These are phyloP conservation scores for Podospora pseudocomata DNA, from an alignment of 495 filamentous ascomycete genomes.

Conservation along the genomic window DNA sequence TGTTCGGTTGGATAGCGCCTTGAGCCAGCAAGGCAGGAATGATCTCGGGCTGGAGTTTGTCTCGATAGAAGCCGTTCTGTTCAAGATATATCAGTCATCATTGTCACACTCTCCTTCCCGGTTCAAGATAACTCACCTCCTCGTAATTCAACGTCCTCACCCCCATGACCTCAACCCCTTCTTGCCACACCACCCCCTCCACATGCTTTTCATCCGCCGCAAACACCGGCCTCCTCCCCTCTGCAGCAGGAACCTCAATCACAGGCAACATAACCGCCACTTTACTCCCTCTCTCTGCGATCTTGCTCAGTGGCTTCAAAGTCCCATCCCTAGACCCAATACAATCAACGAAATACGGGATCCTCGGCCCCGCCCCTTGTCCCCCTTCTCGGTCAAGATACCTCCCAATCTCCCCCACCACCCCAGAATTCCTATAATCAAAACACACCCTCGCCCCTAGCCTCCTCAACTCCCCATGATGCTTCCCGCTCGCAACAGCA, in stretches of 20 bases:
- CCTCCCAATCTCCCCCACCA: constrained; percentile 36
- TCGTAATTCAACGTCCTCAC: constrained; percentile 49
- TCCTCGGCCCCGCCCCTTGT: constrained; percentile 13
- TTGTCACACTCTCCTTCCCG: not conserved
- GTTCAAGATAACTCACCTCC: constrained; percentile 31
- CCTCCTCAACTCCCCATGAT: constrained; percentile 39
- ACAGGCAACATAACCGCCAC: constrained; percentile 54
- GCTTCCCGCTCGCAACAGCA: constrained; percentile 43
- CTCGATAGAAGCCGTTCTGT: constrained; percentile 48
- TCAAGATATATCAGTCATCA: not conserved
- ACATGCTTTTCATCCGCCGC: constrained; percentile 38
- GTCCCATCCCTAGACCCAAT: constrained; percentile 47
- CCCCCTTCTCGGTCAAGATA: constrained; percentile 12
- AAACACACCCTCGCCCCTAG: constrained; percentile 44
- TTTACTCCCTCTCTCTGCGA: constrained; percentile 41
- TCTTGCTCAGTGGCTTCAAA: constrained; percentile 39
- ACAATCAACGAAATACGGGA: constrained; percentile 51
- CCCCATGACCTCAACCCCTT: constrained; percentile 47
- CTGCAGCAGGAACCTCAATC: constrained; percentile 41
- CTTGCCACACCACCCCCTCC: constrained; percentile 38
- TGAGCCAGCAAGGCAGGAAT: constrained; percentile 46
- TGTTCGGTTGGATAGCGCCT: constrained; percentile 46
- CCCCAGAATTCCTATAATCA: constrained; percentile 43
- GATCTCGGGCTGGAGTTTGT: constrained; percentile 47
- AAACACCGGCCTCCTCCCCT: constrained; percentile 40